Conservation (phyloP, 2,329 filamentous ascomycete species). For the Pestalotiopsis sp. region DNA sequence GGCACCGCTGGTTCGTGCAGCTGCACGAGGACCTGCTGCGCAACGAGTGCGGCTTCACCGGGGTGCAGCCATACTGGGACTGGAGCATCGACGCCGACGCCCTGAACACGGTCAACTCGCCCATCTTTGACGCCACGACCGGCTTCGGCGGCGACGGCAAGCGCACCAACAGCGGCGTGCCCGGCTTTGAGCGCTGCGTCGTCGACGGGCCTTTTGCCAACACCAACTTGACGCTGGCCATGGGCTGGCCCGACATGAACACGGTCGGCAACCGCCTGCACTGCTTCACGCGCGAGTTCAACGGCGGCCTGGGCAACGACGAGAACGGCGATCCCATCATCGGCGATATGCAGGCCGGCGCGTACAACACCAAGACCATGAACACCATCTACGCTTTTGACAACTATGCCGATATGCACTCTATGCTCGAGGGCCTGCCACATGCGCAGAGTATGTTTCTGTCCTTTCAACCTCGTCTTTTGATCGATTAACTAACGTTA, state of each 20-base stretch:
- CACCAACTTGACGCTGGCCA: conserved; percentile 32
- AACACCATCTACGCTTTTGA: conserved; percentile 21
- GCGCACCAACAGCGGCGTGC: conserved; percentile 20
- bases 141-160: conserved; percentile 36
- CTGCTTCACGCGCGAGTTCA: conserved; percentile 25
- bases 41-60: conserved; percentile 31
- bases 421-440: conserved; percentile 6
- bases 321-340: conserved; percentile 18
- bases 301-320: conserved; percentile 6
- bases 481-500: neutral
- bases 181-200: conserved; percentile 35
- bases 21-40: conserved; percentile 34
- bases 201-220: conserved; percentile 35
- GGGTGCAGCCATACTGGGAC: conserved; percentile 37
- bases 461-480: neutral
- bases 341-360: conserved; percentile 31
- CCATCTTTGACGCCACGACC: conserved; percentile 29
- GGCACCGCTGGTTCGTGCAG: conserved; percentile 36
- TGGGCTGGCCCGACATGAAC: conserved; percentile 24
- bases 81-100: conserved; percentile 34
- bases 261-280: conserved; percentile 17
- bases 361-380: conserved; percentile 24
- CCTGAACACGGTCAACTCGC: conserved; percentile 25
- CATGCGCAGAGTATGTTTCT: conserved; percentile 1
- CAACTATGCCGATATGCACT: conserved; percentile 21